Conservation (phyloP, 805 yeast genomes). For the Tetrapisispora iriomotensis region DNA sequence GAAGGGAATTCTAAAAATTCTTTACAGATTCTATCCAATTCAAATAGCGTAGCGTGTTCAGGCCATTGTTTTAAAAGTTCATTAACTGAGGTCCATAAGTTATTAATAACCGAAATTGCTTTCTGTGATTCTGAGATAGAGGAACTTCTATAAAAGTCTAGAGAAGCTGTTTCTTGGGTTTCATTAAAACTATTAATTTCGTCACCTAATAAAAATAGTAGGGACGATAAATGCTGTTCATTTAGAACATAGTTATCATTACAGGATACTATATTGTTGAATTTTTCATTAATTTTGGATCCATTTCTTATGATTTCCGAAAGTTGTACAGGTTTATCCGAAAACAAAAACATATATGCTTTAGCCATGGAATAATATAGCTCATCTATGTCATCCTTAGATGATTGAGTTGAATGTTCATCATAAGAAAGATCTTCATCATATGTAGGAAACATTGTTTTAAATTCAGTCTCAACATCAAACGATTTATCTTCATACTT, state of each 20-base stretch:
- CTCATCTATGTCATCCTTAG: constrained; percentile 32
- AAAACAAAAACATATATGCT: constrained; percentile 38
- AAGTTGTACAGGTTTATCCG: constrained; percentile 10
- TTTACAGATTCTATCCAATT: constrained; percentile 48
- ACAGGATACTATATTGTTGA: constrained; percentile 17
- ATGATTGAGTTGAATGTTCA: constrained; percentile 10
- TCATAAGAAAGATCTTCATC: constrained; percentile 39
- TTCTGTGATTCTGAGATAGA: constrained; percentile 49
- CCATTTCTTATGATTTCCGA: constrained; percentile 35
- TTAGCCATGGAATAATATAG: constrained; percentile 40
- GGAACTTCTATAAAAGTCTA: constrained; percentile 59
- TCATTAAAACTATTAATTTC: constrained; percentile 27
- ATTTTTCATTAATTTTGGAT: constrained; percentile 23
- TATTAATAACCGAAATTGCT: constrained; percentile 43
- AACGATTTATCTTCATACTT: constrained; percentile 52
- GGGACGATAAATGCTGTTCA: constrained; percentile 29
- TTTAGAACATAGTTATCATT: constrained; percentile 18
- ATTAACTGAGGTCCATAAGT: constrained; percentile 36
- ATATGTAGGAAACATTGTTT: constrained; percentile 74
- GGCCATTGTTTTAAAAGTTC: constrained; percentile 69
- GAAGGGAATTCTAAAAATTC: constrained; percentile 60
- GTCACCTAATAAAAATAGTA: constrained; percentile 28
- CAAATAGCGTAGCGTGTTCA: constrained; percentile 82
- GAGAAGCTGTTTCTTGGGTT: constrained; percentile 9
- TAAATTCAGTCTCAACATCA: constrained; percentile 74